A percentile compares a stretch with the other conserved stretches of the same genome.
These are phyloP conservation scores for Rhodamnia rubescens DNA, from an alignment of 345 rosid genomes.

Conservation along the genomic window DNA sequence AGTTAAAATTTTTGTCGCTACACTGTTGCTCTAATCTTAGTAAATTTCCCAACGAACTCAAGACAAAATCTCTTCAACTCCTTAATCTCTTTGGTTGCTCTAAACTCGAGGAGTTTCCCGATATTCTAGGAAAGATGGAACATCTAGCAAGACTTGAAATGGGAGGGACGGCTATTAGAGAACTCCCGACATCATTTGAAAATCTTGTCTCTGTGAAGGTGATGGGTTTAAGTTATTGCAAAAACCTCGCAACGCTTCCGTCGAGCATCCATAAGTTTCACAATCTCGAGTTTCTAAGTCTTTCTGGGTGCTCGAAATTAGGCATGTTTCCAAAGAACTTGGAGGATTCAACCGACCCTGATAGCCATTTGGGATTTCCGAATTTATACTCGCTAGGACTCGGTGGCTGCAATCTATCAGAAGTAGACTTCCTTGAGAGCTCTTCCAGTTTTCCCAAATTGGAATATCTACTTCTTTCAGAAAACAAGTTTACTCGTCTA, in stretches of 20 bases:
- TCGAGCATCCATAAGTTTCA: not conserved
- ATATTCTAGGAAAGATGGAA: not conserved
- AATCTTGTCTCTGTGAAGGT: not conserved
- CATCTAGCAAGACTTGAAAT: rapidly evolving
- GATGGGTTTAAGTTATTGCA: rapidly evolving
- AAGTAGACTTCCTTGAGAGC: not conserved
- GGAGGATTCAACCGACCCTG: not conserved
- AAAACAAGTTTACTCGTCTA: not conserved
- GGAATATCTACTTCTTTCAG: rapidly evolving
- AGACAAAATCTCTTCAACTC: not conserved
- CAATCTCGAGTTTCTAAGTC: not conserved
- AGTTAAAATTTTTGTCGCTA: not conserved
- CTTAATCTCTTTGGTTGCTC: not conserved
- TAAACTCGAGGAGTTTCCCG: not conserved
- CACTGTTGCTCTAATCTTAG: not conserved
- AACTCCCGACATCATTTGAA: not conserved
- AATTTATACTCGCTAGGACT: not conserved
- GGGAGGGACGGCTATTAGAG: rapidly evolving
- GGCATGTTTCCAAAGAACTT: not conserved
- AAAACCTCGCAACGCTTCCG: not conserved
- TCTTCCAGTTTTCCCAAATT: not conserved
- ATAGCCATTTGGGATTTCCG: not conserved
- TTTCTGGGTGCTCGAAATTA: rapidly evolving
- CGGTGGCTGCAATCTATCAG: not conserved
- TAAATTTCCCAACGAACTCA: not conserved